Conservation (phyloP, 257 asterid genomes). For the Solanum ossicruentum region DNA sequence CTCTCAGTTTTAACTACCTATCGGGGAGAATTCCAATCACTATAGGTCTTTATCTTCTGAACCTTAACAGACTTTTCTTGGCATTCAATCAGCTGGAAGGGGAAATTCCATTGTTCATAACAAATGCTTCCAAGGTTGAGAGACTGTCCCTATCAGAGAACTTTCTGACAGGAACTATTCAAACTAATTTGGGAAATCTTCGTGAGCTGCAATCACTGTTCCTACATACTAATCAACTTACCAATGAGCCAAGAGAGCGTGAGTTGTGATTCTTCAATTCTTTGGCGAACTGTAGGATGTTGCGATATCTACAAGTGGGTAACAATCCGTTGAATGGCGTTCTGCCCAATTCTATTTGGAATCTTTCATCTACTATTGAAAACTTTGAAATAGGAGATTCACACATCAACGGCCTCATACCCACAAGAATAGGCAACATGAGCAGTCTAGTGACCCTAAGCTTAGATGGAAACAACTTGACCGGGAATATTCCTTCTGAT, state of each 20-base stretch:
- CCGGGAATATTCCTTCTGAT: conserved; percentile 17
- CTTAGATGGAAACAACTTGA: conserved; percentile 6
- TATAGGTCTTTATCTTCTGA: conserved; percentile 10
- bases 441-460: conserved; percentile 5
- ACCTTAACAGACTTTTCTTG: conserved; percentile 5
- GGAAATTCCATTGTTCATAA: too few species aligned
- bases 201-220: background rate
- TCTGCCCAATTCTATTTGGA: conserved; percentile 19
- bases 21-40: conserved; percentile 9
- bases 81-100: background rate
- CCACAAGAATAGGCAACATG: conserved; percentile 15
- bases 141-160: conserved; percentile 2
- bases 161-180: conserved; percentile 13
- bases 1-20: conserved; percentile 2
- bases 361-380: conserved; percentile 14
- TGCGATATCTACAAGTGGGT: conserved; percentile 4
- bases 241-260: background rate
- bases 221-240: conserved; percentile 8
- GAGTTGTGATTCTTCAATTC: conserved; percentile 16
- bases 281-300: conserved; percentile 12
- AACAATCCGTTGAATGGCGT: conserved; percentile 9
- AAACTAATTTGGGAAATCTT: conserved; percentile 15
- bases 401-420: conserved; percentile 14
- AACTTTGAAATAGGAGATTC: background rate
- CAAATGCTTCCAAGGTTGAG: conserved; percentile 2